Evolutionary conservation across 768 basidiomycete genomes (phyloP), one percentile per base, ranked within the genome.

Genomic region (Boletus vinaceobasis): DNA sequence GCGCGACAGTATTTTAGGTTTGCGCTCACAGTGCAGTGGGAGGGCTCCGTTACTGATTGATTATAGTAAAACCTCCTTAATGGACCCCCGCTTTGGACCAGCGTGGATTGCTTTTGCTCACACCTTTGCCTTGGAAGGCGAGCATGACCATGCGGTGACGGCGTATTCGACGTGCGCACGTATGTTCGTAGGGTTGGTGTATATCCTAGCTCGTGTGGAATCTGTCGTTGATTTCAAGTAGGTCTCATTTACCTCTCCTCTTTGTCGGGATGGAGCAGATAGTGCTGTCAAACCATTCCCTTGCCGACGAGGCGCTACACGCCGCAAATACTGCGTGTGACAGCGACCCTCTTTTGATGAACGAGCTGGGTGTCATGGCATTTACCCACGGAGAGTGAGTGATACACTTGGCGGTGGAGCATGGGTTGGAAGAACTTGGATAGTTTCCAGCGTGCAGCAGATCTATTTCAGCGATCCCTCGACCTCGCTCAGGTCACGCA

Each of bases 231-330:
- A 65, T 50, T n/a, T n/a, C 31, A 5, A 44, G 21, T 63, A 96
- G 95, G n/a, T 94, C 94, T 4, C 96, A 99, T 73, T 74, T 99
- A 5, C 95, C 97, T 1, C 76, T 97, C 42, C 84, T 95, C 73
- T 98, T 94, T 66, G 92, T 98, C 43, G 97, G 96, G 7, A 98
- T 98, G 95, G 96, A 99, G 71, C 91, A 98, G 61, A 90, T 99
- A 36, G 87, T 88, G 65, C 77, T 99, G 7, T 89, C 87, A 29
- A 93, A 98, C 58, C 79, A 84, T 59, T 67, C 72, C 23, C 77
- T 93, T 43, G 97, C 97, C 5, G 87, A 90, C 46, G 96, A 98
- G 65, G 90, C 96, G 17, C 78, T 99, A 39, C 79, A 83, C 57
- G 91, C 94, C 1, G 88, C 95, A 5, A 75, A 85, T 60, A 72